Base-by-base conservation (phyloP, 306 rosid species). In the Cicer yamashitae region DNA sequence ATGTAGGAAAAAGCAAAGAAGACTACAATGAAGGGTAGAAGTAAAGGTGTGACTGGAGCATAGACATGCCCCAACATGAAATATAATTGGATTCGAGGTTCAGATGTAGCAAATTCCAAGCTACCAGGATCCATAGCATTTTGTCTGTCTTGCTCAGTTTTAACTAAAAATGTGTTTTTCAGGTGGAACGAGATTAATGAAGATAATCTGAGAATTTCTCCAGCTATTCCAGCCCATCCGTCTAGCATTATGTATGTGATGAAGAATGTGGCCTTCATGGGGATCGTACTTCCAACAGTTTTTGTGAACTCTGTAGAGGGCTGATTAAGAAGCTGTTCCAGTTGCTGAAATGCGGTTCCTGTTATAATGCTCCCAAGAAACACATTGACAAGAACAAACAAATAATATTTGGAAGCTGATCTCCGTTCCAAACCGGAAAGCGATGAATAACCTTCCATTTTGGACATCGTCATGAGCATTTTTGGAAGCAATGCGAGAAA, bases 231-330 rank as follows among this genome's bases (percentile, higher is more conserved):
- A 77, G 97, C 75, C 97, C 98, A 94, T 13, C 98, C 98, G 66
- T 94, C 98, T 4, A 94, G 83, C 98, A 90, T 91, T 84, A 86
- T 74, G 63, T 94, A 94, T 71, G 98, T 94, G 22, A 94, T 94
- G 90, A 90, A 94, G 88, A 91, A 94, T 18, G 97, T 91, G 38
- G 94, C 98, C 81, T 91, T 91, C 98, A 94, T 88, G 79, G 98
- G 98, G 65, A 94, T 83, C 43, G 97, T 83, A 71, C 88, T 86
- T 54, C 96, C 97, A 60, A 90, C 87, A 38, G 92, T 91, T 86
- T 87, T 81, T 40, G 96, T 77, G 79, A 88, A 88, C 98, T 90
- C 87, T 75, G 90, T 65, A 57, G 96, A 84, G 37, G 96, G 84
- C 73, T 83, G 84, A 3, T 76, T 60, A 56, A 89, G 41, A 60